A percentile compares a stretch with the other conserved stretches of the same genome.
phyloP scores from a whole-genome alignment of 139 green algal species.

The Asterochloris sp. region DNA sequence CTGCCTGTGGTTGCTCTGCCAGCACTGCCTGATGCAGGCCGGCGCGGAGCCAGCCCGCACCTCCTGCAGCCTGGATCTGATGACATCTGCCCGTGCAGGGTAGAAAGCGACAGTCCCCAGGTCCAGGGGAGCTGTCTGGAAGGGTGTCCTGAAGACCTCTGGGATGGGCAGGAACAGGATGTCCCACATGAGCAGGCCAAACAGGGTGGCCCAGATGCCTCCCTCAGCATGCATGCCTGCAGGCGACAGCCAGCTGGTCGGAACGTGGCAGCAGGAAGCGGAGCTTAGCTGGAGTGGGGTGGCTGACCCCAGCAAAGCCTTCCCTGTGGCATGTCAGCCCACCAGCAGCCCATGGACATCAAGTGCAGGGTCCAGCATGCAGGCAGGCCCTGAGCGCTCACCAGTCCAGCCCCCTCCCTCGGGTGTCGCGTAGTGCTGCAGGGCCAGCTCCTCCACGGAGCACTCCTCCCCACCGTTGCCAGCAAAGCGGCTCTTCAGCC shows the following conservation, averaged over 20 bases:
- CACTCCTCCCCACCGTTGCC: slow-evolving; percentile 31
- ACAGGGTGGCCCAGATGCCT: slow-evolving; percentile 78
- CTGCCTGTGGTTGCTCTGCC: slow-evolving; percentile 37
- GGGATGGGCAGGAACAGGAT: slow-evolving; percentile 60
- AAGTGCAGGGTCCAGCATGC: neutral
- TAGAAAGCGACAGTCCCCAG: slow-evolving; percentile 76
- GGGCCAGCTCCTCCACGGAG: slow-evolving; percentile 69
- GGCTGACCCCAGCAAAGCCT: no score
- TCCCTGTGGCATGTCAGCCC: slow-evolving; percentile 30
- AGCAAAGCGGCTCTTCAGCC: slow-evolving; percentile 49
- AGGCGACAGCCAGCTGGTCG: neutral
- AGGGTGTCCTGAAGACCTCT: slow-evolving; percentile 72
- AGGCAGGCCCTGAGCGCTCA: neutral
- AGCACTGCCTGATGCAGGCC: slow-evolving; percentile 6
- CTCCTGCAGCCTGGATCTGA: slow-evolving; percentile 53
- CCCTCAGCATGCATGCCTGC: slow-evolving; percentile 69
- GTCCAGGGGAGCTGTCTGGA: slow-evolving; percentile 82
- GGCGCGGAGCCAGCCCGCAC: slow-evolving; percentile 28
- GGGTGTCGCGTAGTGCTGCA: slow-evolving; percentile 73
- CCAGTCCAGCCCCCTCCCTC: slow-evolving; percentile 67
- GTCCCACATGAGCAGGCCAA: slow-evolving; percentile 76
- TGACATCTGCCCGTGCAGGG: slow-evolving; percentile 31
- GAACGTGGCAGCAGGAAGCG: neutral
- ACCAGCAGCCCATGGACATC: neutral
- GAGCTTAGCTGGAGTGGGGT: no score